A percentile compares a stretch with the other conserved stretches of the same genome.
phyloP scores from a whole-genome alignment of 805 yeast species.

The Cyberlindnera lachancei region DNA sequence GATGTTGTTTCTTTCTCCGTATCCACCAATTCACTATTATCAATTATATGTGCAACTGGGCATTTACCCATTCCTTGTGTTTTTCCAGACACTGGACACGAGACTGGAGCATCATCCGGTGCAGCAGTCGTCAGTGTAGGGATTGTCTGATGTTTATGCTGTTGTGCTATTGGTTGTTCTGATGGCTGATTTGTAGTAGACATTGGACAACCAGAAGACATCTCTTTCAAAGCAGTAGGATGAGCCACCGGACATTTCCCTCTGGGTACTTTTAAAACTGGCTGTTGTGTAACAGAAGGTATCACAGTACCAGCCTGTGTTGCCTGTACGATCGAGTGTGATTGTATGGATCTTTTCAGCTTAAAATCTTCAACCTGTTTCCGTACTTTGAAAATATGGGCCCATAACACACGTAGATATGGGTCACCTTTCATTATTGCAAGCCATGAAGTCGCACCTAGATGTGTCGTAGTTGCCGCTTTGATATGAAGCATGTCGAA shows the following conservation, averaged over 20 bases:
- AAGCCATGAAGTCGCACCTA: constrained; percentile 52
- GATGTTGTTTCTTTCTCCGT: background rate
- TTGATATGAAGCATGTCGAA: constrained; percentile 38
- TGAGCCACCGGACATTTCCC: constrained; percentile 25
- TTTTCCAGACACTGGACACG: constrained; percentile 19
- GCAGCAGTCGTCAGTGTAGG: background rate
- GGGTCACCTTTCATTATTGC: constrained; percentile 55
- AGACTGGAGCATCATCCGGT: constrained; percentile 4
- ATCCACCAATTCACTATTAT: constrained; percentile 4
- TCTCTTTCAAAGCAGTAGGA: background rate
- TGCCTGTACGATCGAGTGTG: background rate
- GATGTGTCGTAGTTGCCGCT: constrained; percentile 34
- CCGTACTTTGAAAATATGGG: constrained; percentile 36
- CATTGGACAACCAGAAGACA: background rate
- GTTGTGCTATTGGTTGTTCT: background rate
- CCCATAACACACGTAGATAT: constrained; percentile 47
- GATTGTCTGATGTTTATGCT: background rate
- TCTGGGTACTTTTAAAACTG: constrained; percentile 1
- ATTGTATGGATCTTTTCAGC: constrained; percentile 4
- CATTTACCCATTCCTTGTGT: constrained; percentile 12
- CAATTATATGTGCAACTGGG: constrained; percentile 19
- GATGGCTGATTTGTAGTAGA: background rate
- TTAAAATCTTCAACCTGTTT: constrained; percentile 26
- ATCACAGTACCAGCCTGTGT: background rate
- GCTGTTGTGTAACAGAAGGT: constrained; percentile 1